phyloP scores from a whole-genome alignment of 2,329 filamentous ascomycete species.

The Alternaria sp. region DNA sequence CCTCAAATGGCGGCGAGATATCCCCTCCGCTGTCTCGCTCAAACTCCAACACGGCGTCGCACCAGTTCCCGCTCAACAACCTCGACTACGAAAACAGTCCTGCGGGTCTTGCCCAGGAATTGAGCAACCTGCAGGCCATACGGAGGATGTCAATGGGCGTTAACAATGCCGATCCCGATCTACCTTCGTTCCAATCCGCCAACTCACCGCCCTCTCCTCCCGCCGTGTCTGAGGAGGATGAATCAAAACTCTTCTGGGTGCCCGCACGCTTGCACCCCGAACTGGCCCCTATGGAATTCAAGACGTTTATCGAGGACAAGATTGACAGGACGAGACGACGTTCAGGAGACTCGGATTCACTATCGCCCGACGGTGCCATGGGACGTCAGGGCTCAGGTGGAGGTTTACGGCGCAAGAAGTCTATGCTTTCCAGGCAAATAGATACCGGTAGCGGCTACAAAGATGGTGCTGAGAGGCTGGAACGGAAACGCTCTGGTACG shows the following conservation, averaged over 20 bases:
- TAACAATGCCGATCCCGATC: slow-evolving; percentile 73
- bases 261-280: slow-evolving; percentile 94
- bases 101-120: slow-evolving; percentile 87
- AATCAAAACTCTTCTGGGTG: slow-evolving; percentile 93
- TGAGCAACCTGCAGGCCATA: slow-evolving; percentile 90
- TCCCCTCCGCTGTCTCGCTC: slow-evolving; percentile 53
- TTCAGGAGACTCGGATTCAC: slow-evolving; percentile 71
- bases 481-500: slow-evolving; percentile 71
- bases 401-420: slow-evolving; percentile 85
- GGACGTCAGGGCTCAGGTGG: slow-evolving; percentile 65
- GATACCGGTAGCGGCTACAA: slow-evolving; percentile 79
- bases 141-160: slow-evolving; percentile 96
- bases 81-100: slow-evolving; percentile 91
- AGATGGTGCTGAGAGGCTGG: slow-evolving; percentile 83
- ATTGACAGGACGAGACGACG: slow-evolving; percentile 88
- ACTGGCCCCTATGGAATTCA: slow-evolving; percentile 94
- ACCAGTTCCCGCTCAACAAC: slow-evolving; percentile 78
- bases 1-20: slow-evolving; percentile 32
- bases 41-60: slow-evolving; percentile 57
- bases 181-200: slow-evolving; percentile 73
- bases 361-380: slow-evolving; percentile 66
- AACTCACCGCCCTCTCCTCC: slow-evolving; percentile 74
- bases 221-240: slow-evolving; percentile 76
- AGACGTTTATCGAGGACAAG: slow-evolving; percentile 92
- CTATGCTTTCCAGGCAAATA: slow-evolving; percentile 92